Conservation (phyloP, 2,329 filamentous ascomycete genomes). For the Penicillium sp. region DNA sequence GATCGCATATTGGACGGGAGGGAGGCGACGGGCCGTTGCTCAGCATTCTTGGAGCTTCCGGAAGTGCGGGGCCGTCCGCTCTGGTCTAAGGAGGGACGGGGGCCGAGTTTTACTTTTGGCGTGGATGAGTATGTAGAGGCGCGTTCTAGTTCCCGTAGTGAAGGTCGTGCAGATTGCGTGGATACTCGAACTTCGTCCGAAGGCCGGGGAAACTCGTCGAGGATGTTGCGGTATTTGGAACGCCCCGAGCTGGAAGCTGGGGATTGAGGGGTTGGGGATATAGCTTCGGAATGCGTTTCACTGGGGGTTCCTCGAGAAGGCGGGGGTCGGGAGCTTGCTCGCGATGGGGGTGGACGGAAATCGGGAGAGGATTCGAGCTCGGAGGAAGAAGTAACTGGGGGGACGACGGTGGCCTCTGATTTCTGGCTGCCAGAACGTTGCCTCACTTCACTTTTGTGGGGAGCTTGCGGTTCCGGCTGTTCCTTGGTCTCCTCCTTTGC, state of each 20-base stretch:
- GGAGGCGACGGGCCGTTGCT: slow-evolving; percentile 71
- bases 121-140: slow-evolving; percentile 31
- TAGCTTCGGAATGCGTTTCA: slow-evolving; percentile 16
- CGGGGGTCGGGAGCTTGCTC: slow-evolving; percentile 21
- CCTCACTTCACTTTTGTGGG: slow-evolving; percentile 19
- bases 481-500: slow-evolving; percentile 52
- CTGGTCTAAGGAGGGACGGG: slow-evolving; percentile 70
- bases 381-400: slow-evolving; percentile 20
- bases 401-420: slow-evolving; percentile 37
- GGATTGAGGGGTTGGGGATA: slow-evolving; percentile 21
- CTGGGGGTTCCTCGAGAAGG: slow-evolving; percentile 15
- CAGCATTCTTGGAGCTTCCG: slow-evolving; percentile 46
- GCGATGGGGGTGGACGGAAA: slow-evolving; percentile 16
- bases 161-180: slow-evolving; percentile 45
- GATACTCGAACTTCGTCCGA: slow-evolving; percentile 39
- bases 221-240: slow-evolving; percentile 26
- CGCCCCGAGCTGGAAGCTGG: slow-evolving; percentile 23
- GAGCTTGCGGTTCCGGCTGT: slow-evolving; percentile 33
- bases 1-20: slow-evolving; percentile 79
- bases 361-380: slow-evolving; percentile 16
- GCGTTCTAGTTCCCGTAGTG: slow-evolving; percentile 45
- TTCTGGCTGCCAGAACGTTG: slow-evolving; percentile 31
- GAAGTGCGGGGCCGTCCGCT: slow-evolving; percentile 62
- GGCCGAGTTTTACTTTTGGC: slow-evolving; percentile 82
- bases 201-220: slow-evolving; percentile 38